These are phyloP conservation scores for Aureobasidium sp. DNA, from an alignment of 2,329 filamentous ascomycete genomes.

Conservation along the genomic window DNA sequence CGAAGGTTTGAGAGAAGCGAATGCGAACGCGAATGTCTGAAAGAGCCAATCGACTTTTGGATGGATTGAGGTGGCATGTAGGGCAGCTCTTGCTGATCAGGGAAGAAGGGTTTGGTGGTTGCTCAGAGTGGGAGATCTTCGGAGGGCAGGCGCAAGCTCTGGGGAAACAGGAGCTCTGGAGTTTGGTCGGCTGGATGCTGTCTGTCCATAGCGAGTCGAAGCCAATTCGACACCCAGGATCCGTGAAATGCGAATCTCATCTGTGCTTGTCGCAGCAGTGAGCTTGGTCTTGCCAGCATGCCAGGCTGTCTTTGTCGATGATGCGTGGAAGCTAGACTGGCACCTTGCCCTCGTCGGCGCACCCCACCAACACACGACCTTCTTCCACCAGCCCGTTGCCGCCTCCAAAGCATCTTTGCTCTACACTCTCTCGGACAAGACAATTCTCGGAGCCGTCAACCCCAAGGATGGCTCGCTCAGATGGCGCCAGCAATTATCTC, in stretches of 20 bases:
- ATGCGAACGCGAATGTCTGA: not conserved
- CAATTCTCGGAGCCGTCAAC: conserved; percentile 78
- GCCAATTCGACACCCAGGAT: not conserved
- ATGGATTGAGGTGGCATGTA: not conserved
- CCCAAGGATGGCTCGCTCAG: conserved; percentile 75
- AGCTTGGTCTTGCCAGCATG: conserved; percentile 42
- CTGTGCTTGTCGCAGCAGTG: conserved; percentile 18
- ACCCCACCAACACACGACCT: conserved; percentile 73
- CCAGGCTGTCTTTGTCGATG: conserved; percentile 73
- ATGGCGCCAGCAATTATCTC: conserved; percentile 72
- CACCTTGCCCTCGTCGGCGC: conserved; percentile 82
- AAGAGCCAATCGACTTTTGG: not conserved
- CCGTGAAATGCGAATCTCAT: conserved; percentile 11
- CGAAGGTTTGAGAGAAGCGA: not conserved
- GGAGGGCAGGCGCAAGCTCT: not conserved
- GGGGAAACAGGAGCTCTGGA: not conserved
- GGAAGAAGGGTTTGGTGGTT: too few relatives aligned
- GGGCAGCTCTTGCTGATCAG: not conserved
- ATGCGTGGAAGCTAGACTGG: conserved; percentile 87
- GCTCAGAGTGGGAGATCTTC: not conserved
- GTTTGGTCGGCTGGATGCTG: not conserved
- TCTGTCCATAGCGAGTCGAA: not conserved
- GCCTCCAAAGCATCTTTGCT: conserved; percentile 80
- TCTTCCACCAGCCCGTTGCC: conserved; percentile 82
- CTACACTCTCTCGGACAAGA: conserved; percentile 81